Evolutionary conservation across 2,329 filamentous ascomycete species (phyloP).

Genomic region (Ascochyta pisi): DNA sequence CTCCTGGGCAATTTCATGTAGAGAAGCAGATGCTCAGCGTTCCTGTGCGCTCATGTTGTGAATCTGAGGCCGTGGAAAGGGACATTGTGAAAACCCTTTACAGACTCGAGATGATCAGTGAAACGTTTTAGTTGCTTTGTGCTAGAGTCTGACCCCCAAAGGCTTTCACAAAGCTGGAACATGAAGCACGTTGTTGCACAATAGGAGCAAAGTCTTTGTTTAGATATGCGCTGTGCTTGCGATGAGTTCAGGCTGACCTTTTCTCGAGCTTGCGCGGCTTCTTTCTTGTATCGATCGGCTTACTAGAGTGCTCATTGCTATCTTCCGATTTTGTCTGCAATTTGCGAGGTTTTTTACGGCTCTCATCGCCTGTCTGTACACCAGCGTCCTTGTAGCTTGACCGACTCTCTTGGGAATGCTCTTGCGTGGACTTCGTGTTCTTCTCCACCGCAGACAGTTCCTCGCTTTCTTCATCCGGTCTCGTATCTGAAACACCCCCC

Average conservation of each 20-base stretch:
- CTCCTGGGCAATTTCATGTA: too few species aligned
- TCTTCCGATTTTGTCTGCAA: constrained; percentile 14
- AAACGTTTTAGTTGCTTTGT: not conserved
- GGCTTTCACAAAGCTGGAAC: not conserved
- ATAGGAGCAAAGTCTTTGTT: not conserved
- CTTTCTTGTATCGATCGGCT: constrained; percentile 6
- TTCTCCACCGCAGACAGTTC: too few species aligned
- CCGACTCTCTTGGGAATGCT: not conserved
- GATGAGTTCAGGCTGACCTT: constrained; percentile 1
- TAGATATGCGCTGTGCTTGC: not conserved
- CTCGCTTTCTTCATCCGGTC: not conserved
- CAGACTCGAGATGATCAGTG: not conserved
- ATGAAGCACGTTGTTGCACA: not conserved
- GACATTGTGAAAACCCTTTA: not conserved
- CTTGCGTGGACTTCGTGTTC: not conserved
- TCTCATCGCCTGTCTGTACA: constrained; percentile 1
- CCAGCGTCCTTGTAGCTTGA: constrained; percentile 5
- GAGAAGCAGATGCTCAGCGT: too few species aligned
- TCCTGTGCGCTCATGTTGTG: not conserved
- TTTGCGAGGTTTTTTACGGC: constrained; percentile 28
- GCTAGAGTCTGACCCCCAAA: not conserved
- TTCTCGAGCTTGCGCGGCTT: constrained; percentile 24
- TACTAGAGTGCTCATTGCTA: not conserved
- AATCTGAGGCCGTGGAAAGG: not conserved
- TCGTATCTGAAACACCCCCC: not conserved